phyloP scores from a whole-genome alignment of 768 basidiomycete species.

The Russula brevipes region DNA sequence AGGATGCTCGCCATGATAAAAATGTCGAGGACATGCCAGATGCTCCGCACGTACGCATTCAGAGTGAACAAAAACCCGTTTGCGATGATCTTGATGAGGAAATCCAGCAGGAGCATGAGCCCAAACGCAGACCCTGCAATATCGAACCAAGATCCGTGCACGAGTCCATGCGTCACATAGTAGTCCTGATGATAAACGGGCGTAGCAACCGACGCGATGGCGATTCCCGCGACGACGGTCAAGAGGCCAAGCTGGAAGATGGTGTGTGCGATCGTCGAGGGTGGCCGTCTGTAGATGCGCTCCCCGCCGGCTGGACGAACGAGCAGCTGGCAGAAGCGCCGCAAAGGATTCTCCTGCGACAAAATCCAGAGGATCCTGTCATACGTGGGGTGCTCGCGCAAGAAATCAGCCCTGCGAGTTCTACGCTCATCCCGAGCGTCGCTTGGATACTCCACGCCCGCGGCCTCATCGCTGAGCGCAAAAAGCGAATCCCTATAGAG shows the following conservation, averaged over 20 bases:
- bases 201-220: conserved; percentile 78
- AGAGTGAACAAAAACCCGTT: conserved; percentile 90
- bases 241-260: conserved; percentile 69
- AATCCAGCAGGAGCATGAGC: conserved; percentile 68
- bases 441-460: conserved; percentile 46
- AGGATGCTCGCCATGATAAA: conserved; percentile 74
- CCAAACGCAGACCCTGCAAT: conserved; percentile 72
- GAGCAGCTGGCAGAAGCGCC: conserved; percentile 73
- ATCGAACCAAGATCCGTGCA: conserved; percentile 83
- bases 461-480: conserved; percentile 51
- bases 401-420: conserved; percentile 81
- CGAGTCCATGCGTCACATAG: conserved; percentile 51
- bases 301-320: conserved; percentile 81
- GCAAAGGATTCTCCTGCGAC: conserved; percentile 68
- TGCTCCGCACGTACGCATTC: conserved; percentile 84
- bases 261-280: conserved; percentile 58
- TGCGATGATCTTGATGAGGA: conserved; percentile 84
- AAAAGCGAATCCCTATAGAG: conserved; percentile 68
- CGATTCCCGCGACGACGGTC: conserved; percentile 74
- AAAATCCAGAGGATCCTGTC: conserved; percentile 90
- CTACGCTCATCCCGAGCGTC: conserved; percentile 66
- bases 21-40: conserved; percentile 91
- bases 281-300: conserved; percentile 77
- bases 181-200: conserved; percentile 77
- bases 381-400: conserved; percentile 80